Conservation (phyloP, 306 rosid genomes). For the Rosa persica region DNA sequence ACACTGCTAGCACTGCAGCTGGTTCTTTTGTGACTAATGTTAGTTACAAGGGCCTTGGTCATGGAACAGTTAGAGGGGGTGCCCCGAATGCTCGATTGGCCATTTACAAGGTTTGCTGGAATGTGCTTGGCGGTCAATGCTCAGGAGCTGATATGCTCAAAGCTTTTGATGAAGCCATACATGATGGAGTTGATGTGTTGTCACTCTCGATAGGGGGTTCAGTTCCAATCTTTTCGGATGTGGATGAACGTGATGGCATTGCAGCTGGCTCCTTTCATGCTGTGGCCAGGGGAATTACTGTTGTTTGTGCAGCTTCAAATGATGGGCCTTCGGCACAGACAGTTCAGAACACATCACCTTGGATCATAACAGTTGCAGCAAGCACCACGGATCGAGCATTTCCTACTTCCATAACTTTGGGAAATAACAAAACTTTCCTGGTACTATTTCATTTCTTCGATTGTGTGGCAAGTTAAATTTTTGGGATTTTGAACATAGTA, state of each 20-base stretch:
- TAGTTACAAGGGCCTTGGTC: conserved; percentile 50
- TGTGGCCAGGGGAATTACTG: conserved; percentile 45
- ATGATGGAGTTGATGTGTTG: conserved; percentile 53
- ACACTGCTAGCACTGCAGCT: conserved; percentile 46
- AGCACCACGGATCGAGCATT: conserved; percentile 43
- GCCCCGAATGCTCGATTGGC: conserved; percentile 53
- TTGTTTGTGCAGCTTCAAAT: conserved; percentile 39
- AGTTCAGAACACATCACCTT: conserved; percentile 38
- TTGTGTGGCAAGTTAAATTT: background rate
- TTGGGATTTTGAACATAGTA: background rate
- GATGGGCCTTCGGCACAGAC: conserved; percentile 41
- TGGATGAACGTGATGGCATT: conserved; percentile 38
- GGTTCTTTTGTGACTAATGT: conserved; percentile 37
- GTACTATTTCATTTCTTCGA: conserved; percentile 20
- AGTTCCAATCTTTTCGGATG: conserved; percentile 40
- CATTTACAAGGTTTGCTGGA: conserved; percentile 61
- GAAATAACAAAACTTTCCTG: conserved; percentile 42
- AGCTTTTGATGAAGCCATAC: conserved; percentile 50
- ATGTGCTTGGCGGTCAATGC: conserved; percentile 38
- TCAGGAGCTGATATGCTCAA: conserved; percentile 47
- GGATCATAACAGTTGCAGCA: conserved; percentile 49
- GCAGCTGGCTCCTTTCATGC: conserved; percentile 50
- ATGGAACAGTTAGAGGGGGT: conserved; percentile 47
- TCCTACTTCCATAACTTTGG: conserved; percentile 42
- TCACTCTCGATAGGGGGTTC: conserved; percentile 42